Base-by-base conservation (phyloP, 2,329 filamentous ascomycete genomes). In the Neonectria magnoliae region DNA sequence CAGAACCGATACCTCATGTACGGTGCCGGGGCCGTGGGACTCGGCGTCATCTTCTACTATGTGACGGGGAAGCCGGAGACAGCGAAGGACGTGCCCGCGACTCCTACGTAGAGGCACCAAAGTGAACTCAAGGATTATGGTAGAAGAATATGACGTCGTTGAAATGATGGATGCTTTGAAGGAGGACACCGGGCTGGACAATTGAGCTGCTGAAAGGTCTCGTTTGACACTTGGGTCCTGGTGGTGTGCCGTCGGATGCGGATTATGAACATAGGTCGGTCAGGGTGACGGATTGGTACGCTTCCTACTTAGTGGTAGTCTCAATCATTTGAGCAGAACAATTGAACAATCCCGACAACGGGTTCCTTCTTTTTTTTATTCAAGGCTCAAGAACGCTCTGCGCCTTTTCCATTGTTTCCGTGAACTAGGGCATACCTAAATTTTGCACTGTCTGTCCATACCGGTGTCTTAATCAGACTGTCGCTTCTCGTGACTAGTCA, bases 21-120 rank as follows among this genome's bases (percentile, higher is more conserved):
- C 3, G 66, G 64, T 3, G 67, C 65, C 4, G 55, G 64, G 1
- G 72, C 68, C 3, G 58, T 74, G 9, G 67, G 60, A 2, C 18
- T 73, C 33, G 70, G 70, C 1, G 22, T 50, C 9, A 4, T 18
- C 0, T 71, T 73, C 62, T 74, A 69, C 13, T 44, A 67, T 8
- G 56, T 73, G 4, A 59, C 47, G 53, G 47, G 25, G 3, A 18
- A 25, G 4, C 61, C 71, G 0, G 70, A 65, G 0, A 31, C 59
- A 14, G 62, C 71, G 25, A 72, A 66, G 56, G 54, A 67, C 0
- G 48, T 53, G 5, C 51, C 53, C 25, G 9, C 69, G 7, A 41
- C 62, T 6, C 52, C 6, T 9, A 67, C 13, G 22, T 59, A 3
- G 54, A 29, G 7, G 16, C 29, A 1, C 57, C 16, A 10, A 11